Base-by-base conservation (phyloP, 805 yeast genomes). In the Grigorovia jiainica region DNA sequence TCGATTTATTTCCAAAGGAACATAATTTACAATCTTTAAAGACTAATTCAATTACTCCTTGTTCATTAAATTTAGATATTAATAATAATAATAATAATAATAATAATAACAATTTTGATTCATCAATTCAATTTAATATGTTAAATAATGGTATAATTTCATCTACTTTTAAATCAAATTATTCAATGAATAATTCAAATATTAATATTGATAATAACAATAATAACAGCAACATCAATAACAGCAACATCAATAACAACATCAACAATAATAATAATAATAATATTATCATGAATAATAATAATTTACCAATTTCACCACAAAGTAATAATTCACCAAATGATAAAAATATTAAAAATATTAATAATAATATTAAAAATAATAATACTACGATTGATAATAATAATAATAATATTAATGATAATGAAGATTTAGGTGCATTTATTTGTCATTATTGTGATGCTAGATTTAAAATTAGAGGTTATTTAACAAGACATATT, bases 401-500 rank as follows among this genome's bases (percentile, higher is more conserved):
- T 29, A 34, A 7, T 8, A 23, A 15, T 11, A 21, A n/a, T 15
- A 19, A 30, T 23, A 2, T 10, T 3, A 9, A n/a, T 21, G 27
- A 24, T 32, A 32, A 34, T 7, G 42, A 41, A 13, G 45, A 37
- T 2, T 49, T 46, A 17, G 59, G 50, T 37, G 49, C 49, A 10
- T 75, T 72, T 53, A 61, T 61, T 36, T 89, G 97, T 65, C 78
- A 80, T 18, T 76, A 76, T 51, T 89, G 97, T 64, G 75, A 76
- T 45, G 82, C 95, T 0, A 73, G 70, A 41, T 89, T 89, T 66
- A 73, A 79, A 47, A 83, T 89, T 29, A 79, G 85, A 61, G 95
- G 96, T 2, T 87, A 87, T 60, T 68, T 89, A 51, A 89, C 97
- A 0, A 78, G 97, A 49, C 97, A 89, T 63, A 68, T 86, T 57